Evolutionary conservation across 148 eudicot genomes (phyloP).

Genomic region (Rhododendron henanense): DNA sequence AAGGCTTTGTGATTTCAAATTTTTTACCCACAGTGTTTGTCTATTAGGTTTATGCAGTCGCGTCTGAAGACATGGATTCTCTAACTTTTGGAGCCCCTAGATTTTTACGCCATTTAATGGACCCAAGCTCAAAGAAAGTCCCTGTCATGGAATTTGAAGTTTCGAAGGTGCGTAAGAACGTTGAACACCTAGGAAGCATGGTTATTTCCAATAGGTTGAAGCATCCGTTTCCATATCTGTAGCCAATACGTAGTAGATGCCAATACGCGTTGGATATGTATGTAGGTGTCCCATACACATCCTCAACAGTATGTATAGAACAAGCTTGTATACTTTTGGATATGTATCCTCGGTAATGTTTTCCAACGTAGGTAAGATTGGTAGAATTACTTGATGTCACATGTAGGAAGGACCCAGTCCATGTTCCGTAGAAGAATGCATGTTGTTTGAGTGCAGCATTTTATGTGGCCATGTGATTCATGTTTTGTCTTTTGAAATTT

Average conservation of each 20-base stretch:
- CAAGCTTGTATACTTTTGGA: background rate
- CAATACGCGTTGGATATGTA: background rate
- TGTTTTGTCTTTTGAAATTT: background rate
- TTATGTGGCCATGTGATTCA: background rate
- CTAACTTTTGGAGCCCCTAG: constrained; percentile 93
- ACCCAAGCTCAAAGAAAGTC: constrained; percentile 90
- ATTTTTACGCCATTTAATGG: constrained; percentile 97
- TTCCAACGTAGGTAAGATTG: background rate
- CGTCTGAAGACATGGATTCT: constrained; percentile 99
- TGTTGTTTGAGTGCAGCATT: background rate
- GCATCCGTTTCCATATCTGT: background rate
- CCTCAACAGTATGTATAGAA: background rate
- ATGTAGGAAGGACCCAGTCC: background rate
- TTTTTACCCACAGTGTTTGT: background rate
- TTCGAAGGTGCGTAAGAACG: constrained; percentile 54
- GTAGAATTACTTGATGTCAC: background rate
- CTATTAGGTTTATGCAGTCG: constrained; percentile 87
- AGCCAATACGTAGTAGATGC: background rate
- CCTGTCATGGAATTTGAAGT: constrained; percentile 99
- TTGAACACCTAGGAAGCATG: background rate
- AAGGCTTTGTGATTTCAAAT: background rate
- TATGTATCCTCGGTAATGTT: background rate
- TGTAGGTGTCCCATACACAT: background rate
- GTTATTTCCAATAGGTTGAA: background rate
- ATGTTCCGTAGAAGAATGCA: background rate